Conservation (phyloP, 257 asterid species). For the Henckelia pumila region DNA sequence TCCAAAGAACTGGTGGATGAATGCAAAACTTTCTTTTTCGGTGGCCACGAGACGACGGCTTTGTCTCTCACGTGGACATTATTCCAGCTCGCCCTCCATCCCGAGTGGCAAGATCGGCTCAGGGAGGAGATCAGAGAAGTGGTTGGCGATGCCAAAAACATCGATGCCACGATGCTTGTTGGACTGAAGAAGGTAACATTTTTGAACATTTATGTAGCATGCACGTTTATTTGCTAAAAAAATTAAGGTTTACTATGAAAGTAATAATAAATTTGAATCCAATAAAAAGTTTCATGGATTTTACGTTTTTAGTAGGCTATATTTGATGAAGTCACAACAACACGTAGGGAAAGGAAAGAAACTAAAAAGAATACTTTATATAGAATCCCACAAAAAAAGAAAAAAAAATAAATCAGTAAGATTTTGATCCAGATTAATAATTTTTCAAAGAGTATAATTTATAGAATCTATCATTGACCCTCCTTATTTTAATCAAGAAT, state of each 20-base stretch:
- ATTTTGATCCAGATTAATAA: too few relatives aligned
- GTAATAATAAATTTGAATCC: not conserved
- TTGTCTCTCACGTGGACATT: conserved; percentile 78
- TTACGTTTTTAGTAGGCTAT: not conserved
- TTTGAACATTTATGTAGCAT: conserved; percentile 1
- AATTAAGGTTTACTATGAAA: conserved; percentile 1
- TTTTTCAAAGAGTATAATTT: too few relatives aligned
- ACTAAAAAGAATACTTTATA: not conserved
- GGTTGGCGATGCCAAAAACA: conserved; percentile 40
- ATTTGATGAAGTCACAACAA: conserved; percentile 1
- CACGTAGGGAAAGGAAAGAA: conserved; percentile 2
- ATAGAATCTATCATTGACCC: too few relatives aligned
- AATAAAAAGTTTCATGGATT: conserved; percentile 14
- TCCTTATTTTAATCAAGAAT: not conserved
- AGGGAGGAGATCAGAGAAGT: conserved; percentile 67
- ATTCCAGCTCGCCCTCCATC: conserved; percentile 61
- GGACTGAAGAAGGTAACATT: conserved; percentile 68
- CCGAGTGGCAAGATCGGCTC: conserved; percentile 63
- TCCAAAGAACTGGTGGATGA: conserved; percentile 74
- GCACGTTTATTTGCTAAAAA: conserved; percentile 17
- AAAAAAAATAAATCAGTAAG: not conserved
- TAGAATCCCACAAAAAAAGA: not conserved
- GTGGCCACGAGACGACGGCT: conserved; percentile 89
- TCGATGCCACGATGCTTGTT: conserved; percentile 54
- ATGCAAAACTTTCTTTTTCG: conserved; percentile 92